phyloP scores from a whole-genome alignment of 345 rosid genomes.

The Camelina sativa region DNA sequence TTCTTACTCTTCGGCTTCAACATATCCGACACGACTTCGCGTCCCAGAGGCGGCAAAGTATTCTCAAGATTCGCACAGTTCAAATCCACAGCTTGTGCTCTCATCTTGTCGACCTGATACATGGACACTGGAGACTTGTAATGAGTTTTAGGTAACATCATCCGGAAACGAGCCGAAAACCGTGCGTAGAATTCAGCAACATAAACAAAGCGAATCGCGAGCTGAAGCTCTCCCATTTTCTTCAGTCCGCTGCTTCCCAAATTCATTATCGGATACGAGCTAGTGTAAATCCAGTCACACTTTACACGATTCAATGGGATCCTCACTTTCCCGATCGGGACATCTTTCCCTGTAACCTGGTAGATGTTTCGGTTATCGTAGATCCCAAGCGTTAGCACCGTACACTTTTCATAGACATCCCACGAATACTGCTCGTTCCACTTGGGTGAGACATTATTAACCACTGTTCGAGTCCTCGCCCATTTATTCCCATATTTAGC shows the following conservation, averaged over 20 bases:
- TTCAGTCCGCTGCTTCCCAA: conserved; percentile 25
- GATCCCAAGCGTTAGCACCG: conserved; percentile 29
- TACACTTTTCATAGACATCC: conserved; percentile 24
- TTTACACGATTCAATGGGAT: conserved; percentile 18
- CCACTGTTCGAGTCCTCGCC: conserved; percentile 40
- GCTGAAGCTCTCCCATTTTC: conserved; percentile 30
- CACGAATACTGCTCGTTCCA: conserved; percentile 40
- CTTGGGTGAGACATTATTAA: conserved; percentile 13
- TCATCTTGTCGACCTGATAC: neutral
- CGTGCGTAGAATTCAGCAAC: neutral
- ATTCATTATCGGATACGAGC: conserved; percentile 6
- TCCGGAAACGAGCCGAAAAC: neutral
- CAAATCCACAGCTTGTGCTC: conserved; percentile 8
- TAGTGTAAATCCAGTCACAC: neutral
- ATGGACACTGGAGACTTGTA: conserved; percentile 28
- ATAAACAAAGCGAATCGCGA: neutral
- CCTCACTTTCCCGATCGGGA: conserved; percentile 33
- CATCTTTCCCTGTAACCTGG: neutral
- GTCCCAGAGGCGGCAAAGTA: conserved; percentile 35
- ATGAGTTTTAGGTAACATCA: conserved; percentile 34
- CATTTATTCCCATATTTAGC: conserved; percentile 42
- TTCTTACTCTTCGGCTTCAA: neutral
- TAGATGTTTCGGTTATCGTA: conserved; percentile 22
- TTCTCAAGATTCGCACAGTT: conserved; percentile 12
- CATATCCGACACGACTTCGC: conserved; percentile 31